A percentile compares a stretch with the other conserved stretches of the same genome.
phyloP scores from a whole-genome alignment of 75 land plant species.

The Cryptomeria japonica region DNA sequence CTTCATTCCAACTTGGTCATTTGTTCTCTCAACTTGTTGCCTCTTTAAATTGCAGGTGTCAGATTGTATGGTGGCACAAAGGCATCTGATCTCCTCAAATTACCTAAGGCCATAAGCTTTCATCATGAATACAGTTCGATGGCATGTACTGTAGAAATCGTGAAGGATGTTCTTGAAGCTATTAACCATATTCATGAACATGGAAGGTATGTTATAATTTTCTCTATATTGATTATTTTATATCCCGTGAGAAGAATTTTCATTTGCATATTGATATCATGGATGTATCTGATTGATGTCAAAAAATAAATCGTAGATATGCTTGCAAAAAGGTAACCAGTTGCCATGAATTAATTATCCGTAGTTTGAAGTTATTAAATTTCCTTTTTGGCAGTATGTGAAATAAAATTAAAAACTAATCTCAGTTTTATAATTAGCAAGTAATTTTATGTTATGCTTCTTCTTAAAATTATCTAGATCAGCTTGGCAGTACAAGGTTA shows the following conservation, averaged over 20 bases:
- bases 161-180: constrained; percentile 47
- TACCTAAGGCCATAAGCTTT: constrained; percentile 31
- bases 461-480: background rate
- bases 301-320: background rate
- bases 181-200: constrained; percentile 44
- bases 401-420: background rate
- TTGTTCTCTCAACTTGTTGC: background rate
- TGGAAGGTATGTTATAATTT: constrained; percentile 31
- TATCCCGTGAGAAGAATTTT: background rate
- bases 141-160: constrained; percentile 51
- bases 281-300: background rate
- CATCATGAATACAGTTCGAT: constrained; percentile 51
- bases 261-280: background rate
- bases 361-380: background rate
- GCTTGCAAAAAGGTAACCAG: background rate
- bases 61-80: constrained; percentile 38
- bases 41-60: constrained; percentile 38
- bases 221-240: background rate
- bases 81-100: constrained; percentile 33
- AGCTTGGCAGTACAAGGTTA: background rate
- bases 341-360: background rate
- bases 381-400: background rate
- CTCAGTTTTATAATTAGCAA: background rate
- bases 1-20: background rate
- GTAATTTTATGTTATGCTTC: background rate